Base-by-base conservation (phyloP, 176 grass and related monocot species). In the Canna indica region DNA sequence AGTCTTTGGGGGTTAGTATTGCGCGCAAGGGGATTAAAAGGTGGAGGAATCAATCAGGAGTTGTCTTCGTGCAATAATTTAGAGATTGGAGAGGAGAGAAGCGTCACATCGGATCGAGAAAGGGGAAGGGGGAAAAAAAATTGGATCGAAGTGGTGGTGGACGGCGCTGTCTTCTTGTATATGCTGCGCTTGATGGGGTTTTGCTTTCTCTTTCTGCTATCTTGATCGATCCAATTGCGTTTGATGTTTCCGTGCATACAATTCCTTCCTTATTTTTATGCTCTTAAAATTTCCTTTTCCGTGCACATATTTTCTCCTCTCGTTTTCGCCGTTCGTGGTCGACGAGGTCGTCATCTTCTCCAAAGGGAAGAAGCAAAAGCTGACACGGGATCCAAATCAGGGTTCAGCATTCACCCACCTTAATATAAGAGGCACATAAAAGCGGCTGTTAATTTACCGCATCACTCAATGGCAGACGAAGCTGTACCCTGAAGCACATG, bases 41-140 rank as follows among this genome's bases (percentile, higher is more conserved):
- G 63, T 3, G 63, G 8, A 24, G 34, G 13, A 31, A 66, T n/a
- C 64, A 35, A 41, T 67, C 36, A 6, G 64, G 35, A 3, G 5
- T 67, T 25, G 39, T 47, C 45, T 24, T 18, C 63, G 39, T 66
- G 34, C 35, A 24, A 66, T 38, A 66, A 66, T 66, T 66, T 66
- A 12, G 63, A 0, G 57, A 10, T 26, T 31, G n/a, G 57, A 30
- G 52, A 56, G 52, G 30, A 18, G 11, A 7, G 60, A 38, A 38
- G 35, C 32, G 63, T 66, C 63, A 66, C 63, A 66, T 66, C 63
- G 2, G 63, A 66, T n/a, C 63, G 18, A 38, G 18, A 65, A 36
- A 26, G 31, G 33, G 1, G 9, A 34, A 1, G 7, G 1, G 13
- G 7, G 16, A 38, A 38, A 66, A 10, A 39, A 12, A 24, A 39